Base-by-base conservation (phyloP, 2,329 filamentous ascomycete species). In the Arachnopeziza araneosa region DNA sequence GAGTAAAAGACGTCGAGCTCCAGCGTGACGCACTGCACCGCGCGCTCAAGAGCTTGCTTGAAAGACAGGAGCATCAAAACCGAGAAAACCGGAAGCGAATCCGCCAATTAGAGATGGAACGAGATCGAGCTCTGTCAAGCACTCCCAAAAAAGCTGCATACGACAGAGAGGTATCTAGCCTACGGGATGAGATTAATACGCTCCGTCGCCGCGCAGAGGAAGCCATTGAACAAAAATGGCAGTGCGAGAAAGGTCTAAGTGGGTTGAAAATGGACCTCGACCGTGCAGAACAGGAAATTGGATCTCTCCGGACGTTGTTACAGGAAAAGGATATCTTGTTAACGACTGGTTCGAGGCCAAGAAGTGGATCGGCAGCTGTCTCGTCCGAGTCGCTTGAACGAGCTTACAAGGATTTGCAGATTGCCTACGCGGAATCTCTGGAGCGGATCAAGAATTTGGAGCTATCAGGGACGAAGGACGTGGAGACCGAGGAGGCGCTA, bases 231-330 rank as follows among this genome's bases (percentile, higher is more conserved):
- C 90, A 96, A 70, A 98, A 98, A 75, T 98, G 91, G 88, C 89
- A 96, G 72, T 93, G 93, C 63, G 93, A 97, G 75, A 96, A 96
- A 76, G 91, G 91, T 21, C 79, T 98, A 1, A 83, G 85, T 56
- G 91, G 93, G 58, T 78, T 98, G 59, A 96, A 96, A 77, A 97
- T 96, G 89, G 93, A 98, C 71, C 84, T 99, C 50, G 95, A 98
- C 74, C 90, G 93, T 63, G 93, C 95, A 24, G 91, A 97, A 74
- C 90, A 95, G 72, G 95, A 99, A 76, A 96, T 96, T 30, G 80
- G 84, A 50, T 90, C 90, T n/a, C 81, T 99, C 50, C 86, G 91
- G 51, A 83, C 79, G 32, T 79, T 98, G 24, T 81, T 98, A 22
- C 79, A 87, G 62, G 91, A 96, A 73, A 89, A 93, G 67, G 92